Evolutionary conservation across 306 rosid species (phyloP), one percentile per base, ranked within the genome.

Genomic region (Dalbergia oliveri): DNA sequence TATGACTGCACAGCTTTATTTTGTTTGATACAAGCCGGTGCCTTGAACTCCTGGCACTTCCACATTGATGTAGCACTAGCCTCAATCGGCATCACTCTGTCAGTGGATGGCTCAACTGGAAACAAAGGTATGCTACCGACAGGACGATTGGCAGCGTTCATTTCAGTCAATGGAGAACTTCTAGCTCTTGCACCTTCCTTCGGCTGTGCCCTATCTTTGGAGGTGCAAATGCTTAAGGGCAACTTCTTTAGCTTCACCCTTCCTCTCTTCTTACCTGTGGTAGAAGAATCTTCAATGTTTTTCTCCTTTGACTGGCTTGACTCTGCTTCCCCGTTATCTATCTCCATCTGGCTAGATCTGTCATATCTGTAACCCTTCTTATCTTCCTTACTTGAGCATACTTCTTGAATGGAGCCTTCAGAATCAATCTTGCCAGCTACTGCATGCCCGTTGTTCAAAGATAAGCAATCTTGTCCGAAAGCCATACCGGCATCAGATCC

Each of bases 231-330:
- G 88, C 94, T 93, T 61, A 91, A 91, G 10, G 96, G 90, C 86
- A 93, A 75, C 84, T 88, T 91, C 77, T 91, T 93, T 79, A 91
- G 92, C 91, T 91, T 93, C 86, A 88, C 94, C 88, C 96, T 90
- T 79, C 97, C 97, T 85, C 91, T 93, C 86, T 88, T 93, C 87
- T 83, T 93, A 49, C 90, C 91, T 18, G 84, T 75, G 59, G 83
- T 59, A 78, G 79, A 73, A 53, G 66, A 34, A 56, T 85, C 91
- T 19, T 88, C 93, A 51, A 79, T 75, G 21, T 4, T 73, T 90
- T 85, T 90, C 81, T 87, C 98, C 83, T 84, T 90, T 54, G 84
- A 65, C 58, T 78, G 89, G 84, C 94, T 86, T 59, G 93, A 87
- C 78, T 88, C 98, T 49, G 86, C 92, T 87, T 87, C 97, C 47